phyloP scores from a whole-genome alignment of 176 grass and related monocot species.

The Puya raimondii region DNA sequence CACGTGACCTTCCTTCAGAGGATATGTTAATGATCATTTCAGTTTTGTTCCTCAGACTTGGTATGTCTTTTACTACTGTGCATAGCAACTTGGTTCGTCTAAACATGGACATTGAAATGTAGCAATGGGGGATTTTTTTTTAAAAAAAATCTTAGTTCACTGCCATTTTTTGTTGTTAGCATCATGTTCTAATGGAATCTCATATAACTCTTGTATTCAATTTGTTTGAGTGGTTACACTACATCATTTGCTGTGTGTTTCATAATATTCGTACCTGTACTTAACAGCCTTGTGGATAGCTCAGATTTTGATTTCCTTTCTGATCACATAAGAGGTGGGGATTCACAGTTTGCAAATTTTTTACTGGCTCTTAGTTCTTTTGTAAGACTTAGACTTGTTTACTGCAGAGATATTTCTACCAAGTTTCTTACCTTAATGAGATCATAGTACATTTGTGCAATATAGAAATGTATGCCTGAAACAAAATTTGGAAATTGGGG shows the following conservation, averaged over 20 bases:
- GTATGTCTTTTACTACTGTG: constrained; percentile 46
- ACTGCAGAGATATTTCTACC: no score
- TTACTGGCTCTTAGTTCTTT: no score
- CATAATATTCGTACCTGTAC: neutral
- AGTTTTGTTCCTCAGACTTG: constrained; percentile 79
- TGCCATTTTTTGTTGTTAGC: neutral
- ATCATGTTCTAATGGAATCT: neutral
- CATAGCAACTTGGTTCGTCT: neutral
- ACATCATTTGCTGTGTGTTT: neutral
- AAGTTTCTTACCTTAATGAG: no score
- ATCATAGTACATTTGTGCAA: no score
- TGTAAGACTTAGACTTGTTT: no score
- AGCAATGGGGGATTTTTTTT: neutral
- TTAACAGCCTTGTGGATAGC: neutral
- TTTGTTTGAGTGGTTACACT: no score
- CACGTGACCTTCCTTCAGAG: constrained; percentile 27
- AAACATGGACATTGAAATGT: neutral
- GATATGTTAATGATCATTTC: constrained; percentile 45
- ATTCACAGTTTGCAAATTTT: no score
- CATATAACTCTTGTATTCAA: no score
- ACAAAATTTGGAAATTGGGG: no score
- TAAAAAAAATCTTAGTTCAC: neutral
- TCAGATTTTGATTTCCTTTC: neutral
- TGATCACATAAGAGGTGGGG: no score
- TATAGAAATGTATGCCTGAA: no score